Evolutionary conservation across 2,329 filamentous ascomycete species (phyloP).

Genomic region (Fusarium sp.): DNA sequence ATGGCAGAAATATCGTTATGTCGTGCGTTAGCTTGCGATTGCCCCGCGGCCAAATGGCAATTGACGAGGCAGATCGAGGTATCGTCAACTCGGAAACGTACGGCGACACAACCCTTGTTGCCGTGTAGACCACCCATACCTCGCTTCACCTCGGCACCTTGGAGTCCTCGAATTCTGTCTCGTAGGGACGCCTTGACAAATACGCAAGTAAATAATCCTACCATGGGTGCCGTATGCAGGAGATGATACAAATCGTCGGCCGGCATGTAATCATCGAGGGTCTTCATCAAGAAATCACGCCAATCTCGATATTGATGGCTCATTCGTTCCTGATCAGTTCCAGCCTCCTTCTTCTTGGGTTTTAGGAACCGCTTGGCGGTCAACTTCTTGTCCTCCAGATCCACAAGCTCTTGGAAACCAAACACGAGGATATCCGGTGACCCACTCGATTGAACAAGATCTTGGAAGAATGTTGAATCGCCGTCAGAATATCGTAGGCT

Average conservation of each 20-base stretch:
- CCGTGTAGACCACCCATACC: conserved; percentile 96
- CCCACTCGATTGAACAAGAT: conserved; percentile 81
- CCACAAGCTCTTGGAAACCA: conserved; percentile 98
- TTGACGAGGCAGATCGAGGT: conserved; percentile 97
- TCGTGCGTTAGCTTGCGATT: conserved; percentile 88
- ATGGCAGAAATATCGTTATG: conserved; percentile 95
- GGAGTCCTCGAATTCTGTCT: conserved; percentile 81
- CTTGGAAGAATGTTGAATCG: conserved; percentile 84
- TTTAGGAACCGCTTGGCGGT: conserved; percentile 97
- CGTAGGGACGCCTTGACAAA: conserved; percentile 89
- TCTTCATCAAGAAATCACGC: conserved; percentile 89
- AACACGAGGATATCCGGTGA: conserved; percentile 94
- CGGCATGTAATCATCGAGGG: conserved; percentile 87
- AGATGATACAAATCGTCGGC: conserved; percentile 84
- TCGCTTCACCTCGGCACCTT: conserved; percentile 89
- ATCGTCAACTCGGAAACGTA: conserved; percentile 95
- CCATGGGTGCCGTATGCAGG: conserved; percentile 87
- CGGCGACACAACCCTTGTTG: conserved; percentile 93
- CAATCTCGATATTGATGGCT: conserved; percentile 97
- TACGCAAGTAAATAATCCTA: conserved; percentile 95
- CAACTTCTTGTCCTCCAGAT: conserved; percentile 96
- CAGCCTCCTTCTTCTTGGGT: conserved; percentile 87
- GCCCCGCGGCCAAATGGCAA: conserved; percentile 95
- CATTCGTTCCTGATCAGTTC: conserved; percentile 89
- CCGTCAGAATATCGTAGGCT: conserved; percentile 79